phyloP scores from a whole-genome alignment of 192 early-diverging fungal genomes.

The Phlyctochytrium planicorne region DNA sequence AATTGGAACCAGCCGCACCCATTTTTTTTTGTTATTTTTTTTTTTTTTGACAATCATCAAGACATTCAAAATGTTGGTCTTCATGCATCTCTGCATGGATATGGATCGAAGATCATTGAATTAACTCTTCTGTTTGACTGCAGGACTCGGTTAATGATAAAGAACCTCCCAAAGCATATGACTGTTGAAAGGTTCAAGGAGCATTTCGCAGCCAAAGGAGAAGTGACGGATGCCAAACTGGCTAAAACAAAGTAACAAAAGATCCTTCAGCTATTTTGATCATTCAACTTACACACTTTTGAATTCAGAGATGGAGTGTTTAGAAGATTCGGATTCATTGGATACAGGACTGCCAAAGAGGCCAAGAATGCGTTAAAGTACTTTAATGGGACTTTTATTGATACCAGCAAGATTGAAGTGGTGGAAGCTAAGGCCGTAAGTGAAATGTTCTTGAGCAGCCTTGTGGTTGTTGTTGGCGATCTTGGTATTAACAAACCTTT shows the following conservation, averaged over 20 bases:
- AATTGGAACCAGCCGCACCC: too few species aligned
- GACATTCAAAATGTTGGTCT: too few species aligned
- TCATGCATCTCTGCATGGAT: too few species aligned
- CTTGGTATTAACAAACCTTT: not conserved
- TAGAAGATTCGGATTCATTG: conserved; percentile 90
- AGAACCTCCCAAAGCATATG: conserved; percentile 93
- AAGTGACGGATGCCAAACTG: conserved; percentile 91
- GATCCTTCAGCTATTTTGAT: not conserved
- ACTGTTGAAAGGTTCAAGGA: conserved; percentile 79
- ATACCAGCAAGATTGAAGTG: conserved; percentile 85
- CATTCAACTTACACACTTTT: not conserved
- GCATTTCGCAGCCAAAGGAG: conserved; percentile 80
- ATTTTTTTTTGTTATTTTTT: too few species aligned
- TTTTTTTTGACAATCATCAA: not conserved
- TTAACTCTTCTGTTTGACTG: too few species aligned
- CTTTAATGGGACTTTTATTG: conserved; percentile 90
- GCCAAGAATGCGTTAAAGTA: conserved; percentile 77
- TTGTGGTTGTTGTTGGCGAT: not conserved
- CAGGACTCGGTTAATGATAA: conserved; percentile 85
- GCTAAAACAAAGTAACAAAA: conserved; percentile 69
- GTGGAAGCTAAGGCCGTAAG: conserved; percentile 81
- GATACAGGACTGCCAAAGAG: conserved; percentile 84
- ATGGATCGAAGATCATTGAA: too few species aligned
- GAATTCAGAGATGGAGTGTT: conserved; percentile 70
- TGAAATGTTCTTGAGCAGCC: not conserved